Evolutionary conservation across 345 rosid genomes (phyloP).

Genomic region (Eucalyptus decipiens): DNA sequence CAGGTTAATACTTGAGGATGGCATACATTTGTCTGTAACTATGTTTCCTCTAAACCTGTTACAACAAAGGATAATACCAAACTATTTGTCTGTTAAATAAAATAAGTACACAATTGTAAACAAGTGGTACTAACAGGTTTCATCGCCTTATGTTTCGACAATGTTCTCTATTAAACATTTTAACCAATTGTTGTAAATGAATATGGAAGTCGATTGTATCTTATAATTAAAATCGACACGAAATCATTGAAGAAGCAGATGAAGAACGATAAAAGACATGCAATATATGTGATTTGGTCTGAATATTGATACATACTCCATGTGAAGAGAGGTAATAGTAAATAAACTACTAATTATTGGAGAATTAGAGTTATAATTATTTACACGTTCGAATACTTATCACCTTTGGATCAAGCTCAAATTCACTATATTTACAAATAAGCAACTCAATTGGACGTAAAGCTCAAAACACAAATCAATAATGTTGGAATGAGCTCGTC

Average conservation of each 20-base stretch:
- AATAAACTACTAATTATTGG: too few species aligned
- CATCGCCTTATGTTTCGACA: not conserved
- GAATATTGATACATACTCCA: fast-evolving
- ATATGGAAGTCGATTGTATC: fast-evolving
- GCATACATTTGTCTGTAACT: not conserved
- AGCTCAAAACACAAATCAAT: too few species aligned
- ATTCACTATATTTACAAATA: too few species aligned
- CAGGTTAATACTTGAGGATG: not conserved
- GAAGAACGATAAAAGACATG: not conserved
- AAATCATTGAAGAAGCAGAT: too few species aligned
- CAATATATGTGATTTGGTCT: fast-evolving
- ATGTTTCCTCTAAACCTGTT: not conserved
- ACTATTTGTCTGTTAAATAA: not conserved
- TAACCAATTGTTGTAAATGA: not conserved
- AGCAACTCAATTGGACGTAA: too few species aligned
- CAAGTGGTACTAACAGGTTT: not conserved
- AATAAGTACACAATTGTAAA: not conserved
- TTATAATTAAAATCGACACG: too few species aligned
- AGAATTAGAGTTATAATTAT: too few species aligned
- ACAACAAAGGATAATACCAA: not conserved
- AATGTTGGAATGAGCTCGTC: too few species aligned
- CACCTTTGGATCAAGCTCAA: too few species aligned
- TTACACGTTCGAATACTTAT: too few species aligned
- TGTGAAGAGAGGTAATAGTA: fast-evolving
- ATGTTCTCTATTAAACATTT: not conserved